Evolutionary conservation across 768 basidiomycete species (phyloP).

Genomic region (Tubosaeta brunneosetosa): DNA sequence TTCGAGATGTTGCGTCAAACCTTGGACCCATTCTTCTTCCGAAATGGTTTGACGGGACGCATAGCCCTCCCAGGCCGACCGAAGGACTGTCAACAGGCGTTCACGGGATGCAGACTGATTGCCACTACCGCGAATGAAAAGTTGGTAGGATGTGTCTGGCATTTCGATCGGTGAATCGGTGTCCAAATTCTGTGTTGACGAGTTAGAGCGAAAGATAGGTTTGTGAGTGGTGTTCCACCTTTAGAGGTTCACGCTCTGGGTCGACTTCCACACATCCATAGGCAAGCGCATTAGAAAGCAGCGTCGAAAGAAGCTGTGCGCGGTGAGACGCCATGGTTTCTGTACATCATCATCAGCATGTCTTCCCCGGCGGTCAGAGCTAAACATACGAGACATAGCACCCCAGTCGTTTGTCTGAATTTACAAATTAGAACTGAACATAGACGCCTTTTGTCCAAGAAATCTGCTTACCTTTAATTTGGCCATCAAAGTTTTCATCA

Average conservation of each 20-base stretch:
- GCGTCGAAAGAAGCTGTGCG: slow-evolving; percentile 26
- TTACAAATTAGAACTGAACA: neutral
- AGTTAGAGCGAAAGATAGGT: too few relatives aligned
- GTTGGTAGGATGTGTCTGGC: slow-evolving; percentile 33
- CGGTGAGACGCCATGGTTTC: slow-evolving; percentile 48
- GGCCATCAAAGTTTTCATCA: slow-evolving; percentile 43
- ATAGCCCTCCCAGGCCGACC: slow-evolving; percentile 16
- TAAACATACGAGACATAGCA: slow-evolving; percentile 50
- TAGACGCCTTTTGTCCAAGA: neutral
- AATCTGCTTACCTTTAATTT: slow-evolving; percentile 48
- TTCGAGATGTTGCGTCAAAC: slow-evolving; percentile 37
- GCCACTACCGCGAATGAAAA: slow-evolving; percentile 32
- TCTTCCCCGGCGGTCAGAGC: too few relatives aligned
- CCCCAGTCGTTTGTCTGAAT: slow-evolving; percentile 61
- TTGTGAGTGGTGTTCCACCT: too few relatives aligned
- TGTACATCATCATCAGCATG: slow-evolving; percentile 13
- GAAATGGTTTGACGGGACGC: slow-evolving; percentile 14
- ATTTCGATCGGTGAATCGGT: slow-evolving; percentile 38
- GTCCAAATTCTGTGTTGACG: slow-evolving; percentile 61
- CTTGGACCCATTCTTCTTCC: slow-evolving; percentile 36
- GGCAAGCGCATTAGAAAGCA: neutral
- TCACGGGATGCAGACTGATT: slow-evolving; percentile 19
- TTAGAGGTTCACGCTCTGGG: slow-evolving; percentile 47
- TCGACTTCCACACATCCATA: slow-evolving; percentile 44
- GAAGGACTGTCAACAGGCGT: slow-evolving; percentile 9